These are phyloP conservation scores for Helicocarpus griseus DNA, from an alignment of 2,329 filamentous ascomycete genomes.

Conservation along the genomic window DNA sequence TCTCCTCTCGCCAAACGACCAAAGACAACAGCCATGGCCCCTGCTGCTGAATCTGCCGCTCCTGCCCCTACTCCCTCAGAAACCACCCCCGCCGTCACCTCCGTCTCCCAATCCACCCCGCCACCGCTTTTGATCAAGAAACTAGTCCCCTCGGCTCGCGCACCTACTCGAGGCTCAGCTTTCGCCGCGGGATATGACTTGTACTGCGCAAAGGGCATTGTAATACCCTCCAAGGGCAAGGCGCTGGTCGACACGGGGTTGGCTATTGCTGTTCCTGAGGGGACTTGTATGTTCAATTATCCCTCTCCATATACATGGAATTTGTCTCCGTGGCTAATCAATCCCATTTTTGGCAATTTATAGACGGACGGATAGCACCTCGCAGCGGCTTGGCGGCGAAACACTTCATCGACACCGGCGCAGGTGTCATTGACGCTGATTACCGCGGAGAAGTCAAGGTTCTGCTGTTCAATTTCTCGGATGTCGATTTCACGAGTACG, in stretches of 20 bases:
- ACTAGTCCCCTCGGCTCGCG: conserved; percentile 64
- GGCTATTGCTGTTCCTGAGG: conserved; percentile 77
- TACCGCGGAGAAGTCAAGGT: conserved; percentile 93
- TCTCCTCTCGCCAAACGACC: conserved; percentile 74
- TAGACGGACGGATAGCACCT: conserved; percentile 81
- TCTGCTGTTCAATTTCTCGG: conserved; percentile 84
- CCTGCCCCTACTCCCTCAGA: conserved; percentile 15
- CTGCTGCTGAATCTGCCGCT: conserved; percentile 16
- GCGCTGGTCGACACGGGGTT: conserved; percentile 84
- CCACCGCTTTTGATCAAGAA: conserved; percentile 80
- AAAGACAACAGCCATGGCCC: conserved; percentile 42
- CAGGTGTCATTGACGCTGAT: conserved; percentile 95
- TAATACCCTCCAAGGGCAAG: conserved; percentile 73
- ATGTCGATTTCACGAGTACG: conserved; percentile 58
- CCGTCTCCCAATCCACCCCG: conserved; percentile 29
- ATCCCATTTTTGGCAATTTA: background rate
- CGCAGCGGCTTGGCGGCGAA: conserved; percentile 87
- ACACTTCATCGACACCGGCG: conserved; percentile 91
- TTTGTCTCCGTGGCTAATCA: background rate
- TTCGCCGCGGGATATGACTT: conserved; percentile 92
- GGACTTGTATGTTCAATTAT: conserved; percentile 61
- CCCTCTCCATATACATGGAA: background rate
- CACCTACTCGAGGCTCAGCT: conserved; percentile 79
- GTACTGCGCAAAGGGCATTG: conserved; percentile 64
- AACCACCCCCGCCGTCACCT: conserved; percentile 23